Conservation (phyloP, 2,329 filamentous ascomycete species). For the Nigrograna mackinnonii region DNA sequence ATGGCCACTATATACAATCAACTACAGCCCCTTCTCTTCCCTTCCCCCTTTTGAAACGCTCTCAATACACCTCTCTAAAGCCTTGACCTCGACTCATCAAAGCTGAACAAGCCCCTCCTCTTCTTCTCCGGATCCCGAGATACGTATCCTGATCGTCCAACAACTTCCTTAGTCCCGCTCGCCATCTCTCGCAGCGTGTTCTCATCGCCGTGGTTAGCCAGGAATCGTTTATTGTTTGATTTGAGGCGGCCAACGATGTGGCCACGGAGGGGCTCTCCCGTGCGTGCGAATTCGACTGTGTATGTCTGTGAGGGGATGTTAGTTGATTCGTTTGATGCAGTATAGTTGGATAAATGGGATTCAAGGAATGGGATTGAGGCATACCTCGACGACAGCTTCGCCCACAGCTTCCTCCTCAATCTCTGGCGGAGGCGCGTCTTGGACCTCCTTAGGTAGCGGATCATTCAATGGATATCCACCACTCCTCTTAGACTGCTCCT, state of each 20-base stretch:
- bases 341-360: not conserved
- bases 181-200: constrained; percentile 51
- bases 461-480: constrained; percentile 53
- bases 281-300: constrained; percentile 60
- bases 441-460: constrained; percentile 49
- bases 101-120: constrained; percentile 32
- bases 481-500: constrained; percentile 37
- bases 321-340: not conserved
- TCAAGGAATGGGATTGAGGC: constrained; percentile 10
- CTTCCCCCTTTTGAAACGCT: no score
- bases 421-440: constrained; percentile 44
- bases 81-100: constrained; percentile 20
- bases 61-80: constrained; percentile 16
- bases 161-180: constrained; percentile 48
- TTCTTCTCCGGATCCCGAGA: constrained; percentile 28
- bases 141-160: constrained; percentile 55
- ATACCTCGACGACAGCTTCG: constrained; percentile 58
- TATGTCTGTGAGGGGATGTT: constrained; percentile 53
- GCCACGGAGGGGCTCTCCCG: constrained; percentile 52
- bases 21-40: no score
- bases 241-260: constrained; percentile 58
- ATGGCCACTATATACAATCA: no score
- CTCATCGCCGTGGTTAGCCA: constrained; percentile 61
- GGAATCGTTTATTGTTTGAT: constrained; percentile 52
- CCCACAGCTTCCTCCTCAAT: constrained; percentile 52